These are phyloP conservation scores for Fomes fomentarius DNA, from an alignment of 1,284 basidiomycete genomes.

Conservation along the genomic window DNA sequence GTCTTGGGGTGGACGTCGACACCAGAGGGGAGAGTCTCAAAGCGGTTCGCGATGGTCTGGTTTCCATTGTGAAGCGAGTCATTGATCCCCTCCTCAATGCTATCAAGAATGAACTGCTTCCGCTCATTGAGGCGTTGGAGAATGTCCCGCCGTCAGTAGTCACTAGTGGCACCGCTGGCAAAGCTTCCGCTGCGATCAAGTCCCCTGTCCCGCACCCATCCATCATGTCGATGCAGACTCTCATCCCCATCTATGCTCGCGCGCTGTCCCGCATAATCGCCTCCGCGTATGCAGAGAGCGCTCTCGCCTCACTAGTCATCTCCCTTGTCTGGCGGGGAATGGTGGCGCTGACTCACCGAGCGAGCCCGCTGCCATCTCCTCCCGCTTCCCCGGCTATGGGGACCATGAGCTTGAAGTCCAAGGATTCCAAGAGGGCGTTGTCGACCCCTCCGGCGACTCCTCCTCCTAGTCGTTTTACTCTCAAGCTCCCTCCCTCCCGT, in stretches of 20 bases:
- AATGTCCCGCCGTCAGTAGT: conserved; percentile 32
- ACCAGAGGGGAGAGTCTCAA: conserved; percentile 66
- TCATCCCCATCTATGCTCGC: conserved; percentile 63
- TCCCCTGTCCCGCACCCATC: conserved; percentile 55
- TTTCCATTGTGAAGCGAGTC: conserved; percentile 67
- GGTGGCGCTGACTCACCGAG: conserved; percentile 68
- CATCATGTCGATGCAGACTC: conserved; percentile 54
- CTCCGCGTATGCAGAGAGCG: conserved; percentile 54
- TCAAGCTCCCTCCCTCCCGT: conserved; percentile 70
- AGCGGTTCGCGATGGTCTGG: conserved; percentile 63
- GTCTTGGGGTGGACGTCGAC: conserved; percentile 63
- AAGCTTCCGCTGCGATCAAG: conserved; percentile 42
- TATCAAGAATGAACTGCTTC: conserved; percentile 63
- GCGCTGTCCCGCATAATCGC: conserved; percentile 60
- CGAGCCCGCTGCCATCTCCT: conserved; percentile 43
- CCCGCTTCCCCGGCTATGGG: conserved; percentile 46
- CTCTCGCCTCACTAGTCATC: conserved; percentile 70
- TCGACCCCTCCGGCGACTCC: conserved; percentile 61
- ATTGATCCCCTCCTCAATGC: conserved; percentile 62
- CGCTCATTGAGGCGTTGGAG: conserved; percentile 66
- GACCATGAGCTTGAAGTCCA: conserved; percentile 28
- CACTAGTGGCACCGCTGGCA: conserved; percentile 34
- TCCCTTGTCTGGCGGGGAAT: conserved; percentile 72
- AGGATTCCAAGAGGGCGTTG: conserved; percentile 45
- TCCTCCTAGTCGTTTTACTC: conserved; percentile 60